Conservation (phyloP, 768 basidiomycete species). For the Mycena rebaudengoi region DNA sequence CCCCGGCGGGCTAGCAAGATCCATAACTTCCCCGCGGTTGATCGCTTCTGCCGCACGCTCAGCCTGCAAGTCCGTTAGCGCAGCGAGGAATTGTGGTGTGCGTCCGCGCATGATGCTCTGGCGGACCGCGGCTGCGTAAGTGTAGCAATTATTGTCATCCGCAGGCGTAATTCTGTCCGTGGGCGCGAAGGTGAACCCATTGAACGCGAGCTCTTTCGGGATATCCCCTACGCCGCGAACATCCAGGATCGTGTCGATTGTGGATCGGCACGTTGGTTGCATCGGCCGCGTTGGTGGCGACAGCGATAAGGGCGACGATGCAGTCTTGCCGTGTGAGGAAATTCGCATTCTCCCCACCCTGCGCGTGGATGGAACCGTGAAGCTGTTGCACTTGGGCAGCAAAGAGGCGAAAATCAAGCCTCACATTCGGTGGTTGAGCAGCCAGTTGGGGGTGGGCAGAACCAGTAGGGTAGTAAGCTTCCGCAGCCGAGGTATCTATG, state of each 20-base stretch:
- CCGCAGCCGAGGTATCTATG: slow-evolving; percentile 6
- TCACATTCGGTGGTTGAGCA: not conserved
- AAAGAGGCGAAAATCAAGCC: slow-evolving; percentile 14
- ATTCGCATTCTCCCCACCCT: not conserved
- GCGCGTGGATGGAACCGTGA: slow-evolving; percentile 1
- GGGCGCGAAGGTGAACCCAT: slow-evolving; percentile 13
- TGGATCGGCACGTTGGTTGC: not conserved
- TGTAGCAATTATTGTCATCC: not conserved
- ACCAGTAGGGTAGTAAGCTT: not conserved
- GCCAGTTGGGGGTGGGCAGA: slow-evolving; percentile 3
- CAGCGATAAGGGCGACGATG: slow-evolving; percentile 13
- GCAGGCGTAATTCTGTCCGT: slow-evolving; percentile 1
- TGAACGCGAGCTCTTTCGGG: not conserved
- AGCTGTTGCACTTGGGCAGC: not conserved
- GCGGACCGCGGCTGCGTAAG: slow-evolving; percentile 9
- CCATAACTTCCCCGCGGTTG: slow-evolving; percentile 8
- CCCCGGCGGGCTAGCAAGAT: slow-evolving; percentile 16
- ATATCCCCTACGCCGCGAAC: slow-evolving; percentile 9
- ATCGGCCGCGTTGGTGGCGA: slow-evolving; percentile 14
- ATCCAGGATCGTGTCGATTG: slow-evolving; percentile 18
- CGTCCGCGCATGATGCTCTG: slow-evolving; percentile 5
- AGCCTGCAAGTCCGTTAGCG: slow-evolving; percentile 13
- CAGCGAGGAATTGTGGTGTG: not conserved
- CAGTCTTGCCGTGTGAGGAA: slow-evolving; percentile 13
- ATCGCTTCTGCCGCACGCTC: slow-evolving; percentile 1